Evolutionary conservation across 129 eudicot species (phyloP).

Genomic region (Lonicera japonica): DNA sequence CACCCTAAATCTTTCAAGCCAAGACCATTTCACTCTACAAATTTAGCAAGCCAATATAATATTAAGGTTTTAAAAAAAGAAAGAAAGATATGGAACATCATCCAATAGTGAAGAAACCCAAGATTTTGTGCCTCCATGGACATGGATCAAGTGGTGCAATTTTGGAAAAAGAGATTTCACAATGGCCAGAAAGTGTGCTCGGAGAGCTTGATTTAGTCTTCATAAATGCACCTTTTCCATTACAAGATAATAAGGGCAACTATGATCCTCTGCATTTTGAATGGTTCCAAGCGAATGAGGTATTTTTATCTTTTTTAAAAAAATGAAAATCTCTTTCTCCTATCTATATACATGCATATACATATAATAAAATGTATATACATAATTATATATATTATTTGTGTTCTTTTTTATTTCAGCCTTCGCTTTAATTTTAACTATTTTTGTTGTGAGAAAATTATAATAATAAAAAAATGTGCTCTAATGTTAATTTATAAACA

Average conservation of each 20-base stretch:
- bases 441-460: background rate
- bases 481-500: background rate
- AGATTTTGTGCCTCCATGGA: conserved; percentile 50
- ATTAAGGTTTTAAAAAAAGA: too few species aligned
- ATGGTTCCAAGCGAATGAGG: conserved; percentile 3
- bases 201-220: conserved; percentile 36
- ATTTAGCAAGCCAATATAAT: too few species aligned
- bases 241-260: conserved; percentile 18
- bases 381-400: background rate
- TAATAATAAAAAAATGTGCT: too few species aligned
- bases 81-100: background rate
- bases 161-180: conserved; percentile 11
- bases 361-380: background rate
- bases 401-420: background rate
- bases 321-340: too few species aligned
- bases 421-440: background rate
- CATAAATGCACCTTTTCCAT: conserved; percentile 39
- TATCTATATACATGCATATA: too few species aligned
- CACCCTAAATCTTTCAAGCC: too few species aligned
- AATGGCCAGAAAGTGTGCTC: conserved; percentile 34
- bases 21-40: too few species aligned
- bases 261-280: background rate
- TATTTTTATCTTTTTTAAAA: background rate
- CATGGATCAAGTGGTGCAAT: conserved; percentile 24
- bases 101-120: conserved; percentile 18